Conservation (phyloP, 257 asterid genomes). For the Fraxinus anomala region DNA sequence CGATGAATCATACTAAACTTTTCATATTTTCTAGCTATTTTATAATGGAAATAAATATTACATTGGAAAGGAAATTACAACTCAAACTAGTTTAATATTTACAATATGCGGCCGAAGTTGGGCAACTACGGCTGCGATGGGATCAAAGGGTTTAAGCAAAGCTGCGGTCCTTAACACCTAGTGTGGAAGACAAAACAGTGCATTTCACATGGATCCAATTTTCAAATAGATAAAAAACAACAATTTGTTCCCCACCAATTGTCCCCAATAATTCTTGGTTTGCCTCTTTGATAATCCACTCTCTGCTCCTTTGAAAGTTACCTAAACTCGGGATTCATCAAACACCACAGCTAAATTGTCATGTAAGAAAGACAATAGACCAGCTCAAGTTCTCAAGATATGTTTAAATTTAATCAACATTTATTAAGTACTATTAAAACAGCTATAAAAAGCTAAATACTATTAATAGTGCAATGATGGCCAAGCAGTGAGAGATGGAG, state of each 20-base stretch:
- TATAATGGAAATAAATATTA: too few relatives aligned
- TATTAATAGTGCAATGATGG: neutral
- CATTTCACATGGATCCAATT: neutral
- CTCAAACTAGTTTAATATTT: too few relatives aligned
- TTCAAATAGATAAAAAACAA: too few relatives aligned
- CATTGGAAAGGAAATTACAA: too few relatives aligned
- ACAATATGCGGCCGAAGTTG: too few relatives aligned
- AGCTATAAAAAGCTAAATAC: neutral
- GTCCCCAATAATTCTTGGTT: neutral
- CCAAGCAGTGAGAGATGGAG: neutral
- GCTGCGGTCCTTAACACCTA: too few relatives aligned
- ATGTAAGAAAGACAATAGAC: neutral
- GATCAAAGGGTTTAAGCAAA: too few relatives aligned
- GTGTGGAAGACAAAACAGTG: neutral
- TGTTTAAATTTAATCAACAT: neutral
- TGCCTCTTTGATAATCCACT: neutral
- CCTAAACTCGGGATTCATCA: neutral
- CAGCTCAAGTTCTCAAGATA: neutral
- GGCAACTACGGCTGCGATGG: too few relatives aligned
- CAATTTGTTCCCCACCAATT: neutral
- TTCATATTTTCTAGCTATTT: too few relatives aligned
- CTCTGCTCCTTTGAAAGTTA: neutral
- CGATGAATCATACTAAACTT: too few relatives aligned
- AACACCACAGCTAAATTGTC: neutral
- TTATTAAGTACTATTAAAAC: too few relatives aligned